Evolutionary conservation across 768 basidiomycete species (phyloP).

Genomic region (Hirschioporus abietinus): DNA sequence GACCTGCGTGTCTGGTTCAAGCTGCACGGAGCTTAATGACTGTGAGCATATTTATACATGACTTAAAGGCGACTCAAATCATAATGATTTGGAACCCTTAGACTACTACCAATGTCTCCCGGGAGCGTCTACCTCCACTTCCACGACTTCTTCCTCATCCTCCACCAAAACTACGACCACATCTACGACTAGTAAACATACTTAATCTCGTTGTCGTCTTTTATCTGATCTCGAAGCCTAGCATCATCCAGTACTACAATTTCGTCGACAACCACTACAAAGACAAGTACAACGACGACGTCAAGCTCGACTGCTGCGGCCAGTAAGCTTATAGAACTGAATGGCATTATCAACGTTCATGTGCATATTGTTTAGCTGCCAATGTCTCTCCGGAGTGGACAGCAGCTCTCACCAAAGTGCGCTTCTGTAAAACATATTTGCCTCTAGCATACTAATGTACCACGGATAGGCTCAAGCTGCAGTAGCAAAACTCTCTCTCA

Average conservation of each 20-base stretch:
- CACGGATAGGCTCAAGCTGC: conserved; percentile 38
- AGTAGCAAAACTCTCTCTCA: conserved; percentile 43
- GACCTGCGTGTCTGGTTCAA: conserved; percentile 38
- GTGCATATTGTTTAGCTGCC: conserved; percentile 5
- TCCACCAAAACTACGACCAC: conserved; percentile 12
- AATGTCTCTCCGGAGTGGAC: conserved; percentile 44
- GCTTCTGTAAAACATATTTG: background rate
- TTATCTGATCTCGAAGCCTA: conserved; percentile 1
- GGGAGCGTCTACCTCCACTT: conserved; percentile 26
- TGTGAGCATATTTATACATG: conserved; percentile 28
- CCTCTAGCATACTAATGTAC: background rate
- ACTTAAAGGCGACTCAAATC: background rate
- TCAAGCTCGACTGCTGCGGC: conserved; percentile 5
- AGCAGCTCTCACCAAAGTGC: conserved; percentile 48
- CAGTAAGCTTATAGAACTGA: background rate
- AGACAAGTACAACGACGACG: conserved; percentile 6
- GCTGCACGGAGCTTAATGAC: conserved; percentile 39
- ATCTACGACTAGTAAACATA: no score
- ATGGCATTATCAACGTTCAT: background rate
- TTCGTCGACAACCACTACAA: conserved; percentile 5
- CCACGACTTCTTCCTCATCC: conserved; percentile 15
- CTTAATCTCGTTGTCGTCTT: background rate
- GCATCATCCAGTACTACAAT: conserved; percentile 11
- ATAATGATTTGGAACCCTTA: conserved; percentile 13
- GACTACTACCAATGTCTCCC: conserved; percentile 50